Evolutionary conservation across 176 grass and related monocot species (phyloP).

Genomic region (Zea mays): Zm-B73-REFERENCE-NAM-5.0 NC_050098.1:93047001-93047500

Average conservation of each 20-base stretch:
- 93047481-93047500: not conserved
- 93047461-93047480: not conserved
- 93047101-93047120: conserved; percentile 53
- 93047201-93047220: too few species aligned
- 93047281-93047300: not conserved
- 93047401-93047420: not conserved
- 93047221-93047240: too few species aligned
- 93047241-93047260: too few species aligned
- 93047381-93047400: not conserved
- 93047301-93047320: not conserved
- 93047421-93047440: not conserved
- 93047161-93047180: conserved; percentile 68
- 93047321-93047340: not conserved
- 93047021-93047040: conserved; percentile 59
- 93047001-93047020: conserved; percentile 55
- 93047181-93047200: conserved; percentile 54
- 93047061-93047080: conserved; percentile 44
- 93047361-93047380: not conserved
- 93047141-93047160: conserved; percentile 48
- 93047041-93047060: conserved; percentile 61
- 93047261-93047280: not conserved
- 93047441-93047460: not conserved
- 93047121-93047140: conserved; percentile 42
- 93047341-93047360: too few species aligned
- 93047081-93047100: conserved; percentile 54